Base-by-base conservation (phyloP, 2,329 filamentous ascomycete species). In the Hymenoscyphus scutula region DNA sequence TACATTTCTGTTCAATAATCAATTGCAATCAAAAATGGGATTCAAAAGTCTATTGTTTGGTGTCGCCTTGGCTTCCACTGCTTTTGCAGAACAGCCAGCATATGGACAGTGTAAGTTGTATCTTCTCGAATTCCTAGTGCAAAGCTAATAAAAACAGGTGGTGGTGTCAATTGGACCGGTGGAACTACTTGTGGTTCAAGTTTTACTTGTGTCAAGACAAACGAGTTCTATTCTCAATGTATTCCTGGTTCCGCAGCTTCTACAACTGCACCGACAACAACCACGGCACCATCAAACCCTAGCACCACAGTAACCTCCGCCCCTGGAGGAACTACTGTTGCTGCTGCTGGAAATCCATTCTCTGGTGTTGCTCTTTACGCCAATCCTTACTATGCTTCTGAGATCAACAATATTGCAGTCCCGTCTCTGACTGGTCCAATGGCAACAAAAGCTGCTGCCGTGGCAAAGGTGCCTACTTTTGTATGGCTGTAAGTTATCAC, bases 341-440 rank as follows among this genome's bases (percentile, higher is more conserved):
- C 75, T 48, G 80, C 77, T 68, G 74, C 79, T 15, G 85, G 84
- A 32, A 84, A 84, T 68, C 79, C 80, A 0, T 82, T 83, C 62
- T 74, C 74, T 10, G 81, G 80, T 23, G 77, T 80, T 63, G 75
- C 79, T 63, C 77, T 81, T 55, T 83, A 82, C 64, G 78, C 77
- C 32, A 83, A 83, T 67, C 76, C 80, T 2, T 82, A 80, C 73
- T 84, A 84, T 71, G 76, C 81, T 3, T 80, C 80, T 3, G 81
- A 84, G 67, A 78, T 84, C 38, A 77, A 78, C 61, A 80, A 73
- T 38, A 75, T 81, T 19, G 88, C 88, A 7, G 81, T 90, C 23
- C 87, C 88, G 8, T 84, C 82, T 17, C 75, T 91, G 64, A 82
- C 82, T 10, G 80, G 82, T 4, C 78, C 83, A 27, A 76, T 82